phyloP scores from a whole-genome alignment of 2,329 filamentous ascomycete species.

The Teratosphaeria epicoccoides region DNA sequence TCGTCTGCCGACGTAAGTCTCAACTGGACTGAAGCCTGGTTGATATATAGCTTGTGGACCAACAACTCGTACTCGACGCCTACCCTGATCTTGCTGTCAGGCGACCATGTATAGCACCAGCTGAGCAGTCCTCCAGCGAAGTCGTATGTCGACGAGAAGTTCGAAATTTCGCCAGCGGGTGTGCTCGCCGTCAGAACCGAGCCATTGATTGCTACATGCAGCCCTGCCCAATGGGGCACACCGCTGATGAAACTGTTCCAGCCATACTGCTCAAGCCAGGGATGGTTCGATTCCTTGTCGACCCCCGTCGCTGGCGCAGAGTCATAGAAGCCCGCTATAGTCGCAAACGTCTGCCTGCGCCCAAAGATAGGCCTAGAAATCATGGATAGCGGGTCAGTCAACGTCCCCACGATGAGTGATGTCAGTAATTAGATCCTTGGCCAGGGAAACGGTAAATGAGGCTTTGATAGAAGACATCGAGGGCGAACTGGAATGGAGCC shows the following conservation, averaged over 20 bases:
- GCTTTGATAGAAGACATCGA: too few species aligned
- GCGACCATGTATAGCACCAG: constrained; percentile 59
- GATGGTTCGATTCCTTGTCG: constrained; percentile 56
- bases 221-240: constrained; percentile 56
- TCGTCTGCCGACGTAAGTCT: constrained; percentile 46
- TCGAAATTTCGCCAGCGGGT: constrained; percentile 45
- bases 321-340: constrained; percentile 57
- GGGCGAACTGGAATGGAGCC: too few species aligned
- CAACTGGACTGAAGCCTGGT: constrained; percentile 50
- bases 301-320: constrained; percentile 46
- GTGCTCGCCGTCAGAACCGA: constrained; percentile 51
- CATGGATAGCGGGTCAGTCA: too few species aligned
- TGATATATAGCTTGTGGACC: constrained; percentile 52
- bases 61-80: constrained; percentile 56
- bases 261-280: constrained; percentile 59
- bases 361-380: constrained; percentile 55
- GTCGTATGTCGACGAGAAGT: constrained; percentile 52
- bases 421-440: too few species aligned
- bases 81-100: constrained; percentile 39
- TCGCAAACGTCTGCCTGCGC: constrained; percentile 54
- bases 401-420: too few species aligned
- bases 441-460: too few species aligned
- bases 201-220: constrained; percentile 47
- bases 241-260: constrained; percentile 61
- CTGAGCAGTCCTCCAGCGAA: constrained; percentile 52